These are phyloP conservation scores for Solanum gandarillasii DNA, from an alignment of 257 asterid species.

Conservation along the genomic window DNA sequence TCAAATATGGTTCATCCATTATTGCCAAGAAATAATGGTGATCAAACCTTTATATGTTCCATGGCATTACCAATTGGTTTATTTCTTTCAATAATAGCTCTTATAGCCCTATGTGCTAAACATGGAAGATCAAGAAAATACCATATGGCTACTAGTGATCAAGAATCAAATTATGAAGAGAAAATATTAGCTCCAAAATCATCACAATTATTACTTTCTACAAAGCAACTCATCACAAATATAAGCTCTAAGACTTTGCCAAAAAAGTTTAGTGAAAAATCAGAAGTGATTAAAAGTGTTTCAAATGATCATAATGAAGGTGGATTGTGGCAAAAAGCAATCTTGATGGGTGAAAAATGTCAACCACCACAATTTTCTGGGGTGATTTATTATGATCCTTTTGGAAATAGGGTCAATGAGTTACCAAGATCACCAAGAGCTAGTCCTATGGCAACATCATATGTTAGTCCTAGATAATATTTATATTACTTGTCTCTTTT, in stretches of 20 bases:
- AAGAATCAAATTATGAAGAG: not conserved
- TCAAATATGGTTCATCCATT: conserved; percentile 45
- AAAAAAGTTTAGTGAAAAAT: conserved; percentile 1
- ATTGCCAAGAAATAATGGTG: not conserved
- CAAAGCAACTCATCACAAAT: not conserved
- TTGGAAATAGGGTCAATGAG: conserved; percentile 60
- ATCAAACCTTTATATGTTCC: conserved; percentile 16
- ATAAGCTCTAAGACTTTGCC: not conserved
- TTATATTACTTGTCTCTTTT: not conserved
- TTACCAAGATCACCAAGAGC: conserved; percentile 73
- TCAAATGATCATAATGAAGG: conserved; percentile 7
- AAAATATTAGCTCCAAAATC: conserved; percentile 11
- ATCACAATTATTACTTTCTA: not conserved
- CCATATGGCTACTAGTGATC: not conserved
- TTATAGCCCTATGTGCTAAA: conserved; percentile 51
- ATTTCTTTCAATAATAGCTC: conserved; percentile 38
- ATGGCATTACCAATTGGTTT: conserved; percentile 45
- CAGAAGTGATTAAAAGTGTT: not conserved
- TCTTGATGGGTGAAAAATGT: conserved; percentile 76
- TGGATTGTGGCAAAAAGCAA: conserved; percentile 81
- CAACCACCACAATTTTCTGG: conserved; percentile 82
- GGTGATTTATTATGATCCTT: conserved; percentile 51
- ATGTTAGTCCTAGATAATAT: not conserved
- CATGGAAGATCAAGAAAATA: conserved; percentile 30
- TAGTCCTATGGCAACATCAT: conserved; percentile 16